Evolutionary conservation across 2,329 filamentous ascomycete genomes (phyloP).

Genomic region (Xylaria sp.): DNA sequence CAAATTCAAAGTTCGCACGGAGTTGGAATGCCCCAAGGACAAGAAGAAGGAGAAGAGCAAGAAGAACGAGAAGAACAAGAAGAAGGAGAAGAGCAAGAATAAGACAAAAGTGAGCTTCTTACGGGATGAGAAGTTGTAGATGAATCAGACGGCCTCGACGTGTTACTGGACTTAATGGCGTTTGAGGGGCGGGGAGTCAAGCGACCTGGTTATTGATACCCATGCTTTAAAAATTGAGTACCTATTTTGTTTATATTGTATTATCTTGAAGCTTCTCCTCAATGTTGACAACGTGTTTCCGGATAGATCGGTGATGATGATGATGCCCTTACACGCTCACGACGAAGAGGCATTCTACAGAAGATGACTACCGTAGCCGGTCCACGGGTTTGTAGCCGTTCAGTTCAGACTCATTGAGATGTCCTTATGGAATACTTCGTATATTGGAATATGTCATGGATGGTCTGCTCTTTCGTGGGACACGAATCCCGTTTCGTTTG

Average conservation of each 20-base stretch:
- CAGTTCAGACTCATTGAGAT: too few species aligned
- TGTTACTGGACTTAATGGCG: neutral
- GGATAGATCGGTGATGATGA: too few species aligned
- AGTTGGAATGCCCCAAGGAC: too few species aligned
- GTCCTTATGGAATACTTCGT: too few species aligned
- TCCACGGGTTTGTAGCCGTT: too few species aligned
- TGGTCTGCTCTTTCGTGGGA: too few species aligned
- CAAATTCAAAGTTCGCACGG: neutral
- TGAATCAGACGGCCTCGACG: neutral
- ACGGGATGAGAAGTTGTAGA: neutral
- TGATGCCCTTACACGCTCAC: too few species aligned
- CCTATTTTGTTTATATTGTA: neutral
- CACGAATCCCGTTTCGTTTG: too few species aligned
- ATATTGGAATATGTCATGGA: too few species aligned
- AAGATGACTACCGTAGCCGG: too few species aligned
- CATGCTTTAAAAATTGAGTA: constrained; percentile 16
- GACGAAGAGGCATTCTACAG: too few species aligned
- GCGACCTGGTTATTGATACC: constrained; percentile 24
- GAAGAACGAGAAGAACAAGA: constrained; percentile 6
- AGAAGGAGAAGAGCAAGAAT: neutral
- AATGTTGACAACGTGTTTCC: neutral
- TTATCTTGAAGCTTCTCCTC: neutral
- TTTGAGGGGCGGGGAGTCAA: constrained; percentile 3
- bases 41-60: neutral
- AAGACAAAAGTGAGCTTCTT: too few species aligned